Evolutionary conservation across 1,284 basidiomycete species (phyloP).

Genomic region (Puccinia horiana): DNA sequence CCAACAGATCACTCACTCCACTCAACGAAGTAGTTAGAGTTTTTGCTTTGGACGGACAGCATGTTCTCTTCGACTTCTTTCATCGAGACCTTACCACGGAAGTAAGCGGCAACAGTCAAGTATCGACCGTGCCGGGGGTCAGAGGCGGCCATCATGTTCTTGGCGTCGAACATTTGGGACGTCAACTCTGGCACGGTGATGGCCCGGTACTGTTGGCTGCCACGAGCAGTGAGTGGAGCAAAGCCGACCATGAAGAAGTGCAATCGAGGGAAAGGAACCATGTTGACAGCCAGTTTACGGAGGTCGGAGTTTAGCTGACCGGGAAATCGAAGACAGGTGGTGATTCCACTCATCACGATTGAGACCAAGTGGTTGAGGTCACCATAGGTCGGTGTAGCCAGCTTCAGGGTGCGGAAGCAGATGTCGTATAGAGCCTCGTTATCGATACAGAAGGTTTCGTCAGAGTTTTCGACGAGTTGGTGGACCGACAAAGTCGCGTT

Average conservation of each 20-base stretch:
- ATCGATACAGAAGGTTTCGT: constrained; percentile 85
- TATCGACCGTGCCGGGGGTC: constrained; percentile 84
- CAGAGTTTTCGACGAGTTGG: constrained; percentile 86
- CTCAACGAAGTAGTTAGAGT: constrained; percentile 92
- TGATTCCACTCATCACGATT: constrained; percentile 83
- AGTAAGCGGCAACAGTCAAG: constrained; percentile 84
- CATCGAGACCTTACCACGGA: constrained; percentile 98
- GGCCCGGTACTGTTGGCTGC: constrained; percentile 57
- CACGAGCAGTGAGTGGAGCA: constrained; percentile 57
- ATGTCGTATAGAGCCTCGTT: constrained; percentile 94
- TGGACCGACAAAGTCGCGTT: constrained; percentile 86
- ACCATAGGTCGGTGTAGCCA: constrained; percentile 70
- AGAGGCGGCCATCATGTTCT: constrained; percentile 95
- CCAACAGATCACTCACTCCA: constrained; percentile 55
- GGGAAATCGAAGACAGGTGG: constrained; percentile 86
- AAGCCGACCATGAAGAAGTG: constrained; percentile 73
- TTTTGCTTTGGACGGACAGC: constrained; percentile 84
- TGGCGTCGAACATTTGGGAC: constrained; percentile 73
- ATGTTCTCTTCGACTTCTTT: constrained; percentile 97
- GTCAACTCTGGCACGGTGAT: constrained; percentile 69
- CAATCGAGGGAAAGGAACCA: constrained; percentile 87
- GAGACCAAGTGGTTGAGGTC: constrained; percentile 73
- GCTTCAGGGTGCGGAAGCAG: constrained; percentile 72
- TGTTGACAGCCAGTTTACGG: constrained; percentile 88
- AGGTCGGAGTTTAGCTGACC: constrained; percentile 74